Evolutionary conservation across 495 filamentous ascomycete species (phyloP).

Genomic region (Penicillium pulvis): DNA sequence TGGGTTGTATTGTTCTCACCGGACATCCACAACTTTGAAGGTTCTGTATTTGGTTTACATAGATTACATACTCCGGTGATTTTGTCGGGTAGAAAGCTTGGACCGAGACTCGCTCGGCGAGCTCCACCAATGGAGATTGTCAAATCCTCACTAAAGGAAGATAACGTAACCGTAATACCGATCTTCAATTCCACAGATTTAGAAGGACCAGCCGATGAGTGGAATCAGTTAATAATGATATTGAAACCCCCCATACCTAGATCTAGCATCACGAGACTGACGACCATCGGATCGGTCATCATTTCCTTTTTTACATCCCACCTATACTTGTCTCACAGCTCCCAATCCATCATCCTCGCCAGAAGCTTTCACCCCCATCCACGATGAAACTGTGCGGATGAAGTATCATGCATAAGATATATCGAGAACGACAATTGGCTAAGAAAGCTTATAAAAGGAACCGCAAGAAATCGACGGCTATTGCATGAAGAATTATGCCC

Average conservation of each 20-base stretch:
- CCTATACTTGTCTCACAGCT: neutral
- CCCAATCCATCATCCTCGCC: slow-evolving; percentile 6
- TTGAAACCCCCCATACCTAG: too few species aligned
- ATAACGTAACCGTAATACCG: neutral
- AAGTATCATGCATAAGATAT: slow-evolving; percentile 25
- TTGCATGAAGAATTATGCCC: slow-evolving; percentile 16
- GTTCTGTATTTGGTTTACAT: neutral
- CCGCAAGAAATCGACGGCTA: slow-evolving; percentile 16
- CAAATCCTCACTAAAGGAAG: neutral
- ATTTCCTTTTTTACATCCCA: too few species aligned
- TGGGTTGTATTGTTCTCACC: neutral
- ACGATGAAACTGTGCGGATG: slow-evolving; percentile 22
- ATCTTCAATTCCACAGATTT: neutral
- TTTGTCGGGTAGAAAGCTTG: neutral
- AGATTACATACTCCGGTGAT: neutral
- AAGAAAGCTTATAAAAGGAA: slow-evolving; percentile 17
- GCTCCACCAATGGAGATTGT: neutral
- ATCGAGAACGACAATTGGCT: slow-evolving; percentile 24
- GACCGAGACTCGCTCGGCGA: neutral
- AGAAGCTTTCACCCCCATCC: slow-evolving; percentile 9
- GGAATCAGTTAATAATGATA: neutral
- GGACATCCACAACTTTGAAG: neutral
- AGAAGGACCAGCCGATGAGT: neutral
- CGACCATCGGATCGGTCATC: neutral
- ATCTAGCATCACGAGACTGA: neutral